Percentiles rank a stretch among this genome's conserved stretches.
phyloP scores from a whole-genome alignment of 1,284 basidiomycete species.

The Sanghuangporus sanghuang region DNA sequence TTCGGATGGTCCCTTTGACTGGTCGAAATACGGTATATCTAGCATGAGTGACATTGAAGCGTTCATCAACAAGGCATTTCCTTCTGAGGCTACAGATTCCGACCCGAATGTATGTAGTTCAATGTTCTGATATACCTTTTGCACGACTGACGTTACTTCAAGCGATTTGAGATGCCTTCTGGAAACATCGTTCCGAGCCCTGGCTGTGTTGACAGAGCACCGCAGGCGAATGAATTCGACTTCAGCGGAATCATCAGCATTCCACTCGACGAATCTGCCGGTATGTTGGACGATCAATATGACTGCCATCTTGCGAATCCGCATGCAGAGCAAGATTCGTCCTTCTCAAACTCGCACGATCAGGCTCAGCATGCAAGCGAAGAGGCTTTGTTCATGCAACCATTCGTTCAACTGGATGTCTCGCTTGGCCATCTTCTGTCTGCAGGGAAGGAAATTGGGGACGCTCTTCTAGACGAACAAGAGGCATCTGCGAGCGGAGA shows the following conservation, averaged over 20 bases:
- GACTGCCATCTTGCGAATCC: conserved; percentile 5
- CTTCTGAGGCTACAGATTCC: neutral
- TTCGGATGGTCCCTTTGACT: neutral
- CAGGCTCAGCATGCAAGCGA: neutral
- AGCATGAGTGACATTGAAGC: neutral
- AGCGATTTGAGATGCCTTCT: conserved; percentile 2
- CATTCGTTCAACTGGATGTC: neutral
- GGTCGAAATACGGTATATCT: neutral
- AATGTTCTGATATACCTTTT: neutral
- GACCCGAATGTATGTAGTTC: neutral
- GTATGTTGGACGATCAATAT: conserved; percentile 1
- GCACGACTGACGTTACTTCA: neutral
- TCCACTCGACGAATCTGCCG: neutral
- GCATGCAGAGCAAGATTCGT: neutral
- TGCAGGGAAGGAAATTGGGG: neutral
- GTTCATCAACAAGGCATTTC: neutral
- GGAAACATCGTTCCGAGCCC: neutral
- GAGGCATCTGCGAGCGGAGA: neutral
- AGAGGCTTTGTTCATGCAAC: conserved; percentile 1
- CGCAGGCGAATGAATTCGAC: neutral
- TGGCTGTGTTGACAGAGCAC: neutral
- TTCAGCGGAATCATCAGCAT: neutral
- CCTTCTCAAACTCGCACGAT: neutral
- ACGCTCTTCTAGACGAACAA: conserved; percentile 3
- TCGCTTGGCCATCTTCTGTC: neutral